Evolutionary conservation across 345 rosid species (phyloP), one percentile per base, ranked within the genome.

Genomic region (Bretschneidera sinensis): DNA sequence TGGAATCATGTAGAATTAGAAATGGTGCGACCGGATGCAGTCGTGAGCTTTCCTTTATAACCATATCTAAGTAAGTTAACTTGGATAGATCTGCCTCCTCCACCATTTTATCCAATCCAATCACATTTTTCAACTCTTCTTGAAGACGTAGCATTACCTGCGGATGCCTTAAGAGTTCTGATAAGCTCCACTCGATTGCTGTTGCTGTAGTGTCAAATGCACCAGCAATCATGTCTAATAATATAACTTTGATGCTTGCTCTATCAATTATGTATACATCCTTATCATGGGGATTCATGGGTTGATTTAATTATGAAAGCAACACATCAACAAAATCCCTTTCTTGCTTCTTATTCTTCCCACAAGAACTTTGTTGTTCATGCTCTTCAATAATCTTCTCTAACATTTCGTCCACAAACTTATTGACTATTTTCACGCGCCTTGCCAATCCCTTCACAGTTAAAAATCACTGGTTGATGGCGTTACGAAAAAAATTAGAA

Each of bases 151-250:
- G 74, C 78, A 62, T 67, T 0, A n/a, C n/a, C n/a, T n/a, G n/a
- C 0, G 76, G 74, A 33, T 74, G 55, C 45, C 71, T 67, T 17
- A 64, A 8, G 5, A 74, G 34, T 48, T 78, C 81, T 0, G 76
- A 62, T 2, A 74, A 20, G 16, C 49, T 68, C 81, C 81, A 78
- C 17, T 70, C 81, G 0, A 70, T 52, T 0, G 56, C 31, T 0
- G 62, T 11, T 0, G 71, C 17, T 0, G 71, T 47, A 17, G 76
- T 61, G 3, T 74, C 78, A 0, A 66, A 18, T 10, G 71, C 51
- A 0, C 47, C 74, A 9, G 43, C 49, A 5, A 71, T 55, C 53
- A 74, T 64, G 68, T 78, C 81, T 9, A 69, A 48, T 18, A 70
- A 23, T 6, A 74, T 23, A 13, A 73, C 71, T 28, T 78, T 73